Base-by-base conservation (phyloP, 2,329 filamentous ascomycete species). In the Tolypocladium amazonense region DNA sequence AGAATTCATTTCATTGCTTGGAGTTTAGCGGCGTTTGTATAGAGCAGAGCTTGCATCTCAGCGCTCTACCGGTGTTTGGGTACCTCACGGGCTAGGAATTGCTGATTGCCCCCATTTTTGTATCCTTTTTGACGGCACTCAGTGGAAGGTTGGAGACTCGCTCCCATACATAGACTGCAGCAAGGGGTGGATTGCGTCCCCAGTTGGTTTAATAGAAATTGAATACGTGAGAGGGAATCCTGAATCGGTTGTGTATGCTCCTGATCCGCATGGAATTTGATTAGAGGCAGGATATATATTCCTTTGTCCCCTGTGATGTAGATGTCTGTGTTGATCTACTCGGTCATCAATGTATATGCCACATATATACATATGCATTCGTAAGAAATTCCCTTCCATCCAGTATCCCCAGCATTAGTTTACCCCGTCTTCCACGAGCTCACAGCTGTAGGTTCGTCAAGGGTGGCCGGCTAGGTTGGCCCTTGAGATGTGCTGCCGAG, bases 401-500 rank as follows among this genome's bases (percentile, higher is more conserved):
- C 30, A 11, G 18, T 25, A 35, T 23, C 27, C 50, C 9, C 12
- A 35, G 30, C 14, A 50, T 27, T 56, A 11, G 56, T 45, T 18
- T 6, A 3, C 20, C n/a, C 25, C 37, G n/a, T 7, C 14, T 3
- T 27, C 37, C 30, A 12, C 18, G 53, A 9, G 18, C 35, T 65
- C 69, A 75, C 58, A 76, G 65, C 58, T 76, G 73, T 60, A 76
- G 61, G 58, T 76, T 71, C 33, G 72, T 70, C 52, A 74, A 64
- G 3, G 71, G 65, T 52, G 71, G 70, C 52, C 72, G 71, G 45
- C 68, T 69, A 9, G 74, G 71, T 57, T 75, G 79, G 15, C 83
- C 82, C 64, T 85, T 83, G 62, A 99, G 78, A 77, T 99, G 94
- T 43, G 94, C 95, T 59, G 91, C 88, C 12, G 92, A 96, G 56